Evolutionary conservation across 2,329 filamentous ascomycete species (phyloP).

Genomic region (Trichophyton benhamiae): DNA sequence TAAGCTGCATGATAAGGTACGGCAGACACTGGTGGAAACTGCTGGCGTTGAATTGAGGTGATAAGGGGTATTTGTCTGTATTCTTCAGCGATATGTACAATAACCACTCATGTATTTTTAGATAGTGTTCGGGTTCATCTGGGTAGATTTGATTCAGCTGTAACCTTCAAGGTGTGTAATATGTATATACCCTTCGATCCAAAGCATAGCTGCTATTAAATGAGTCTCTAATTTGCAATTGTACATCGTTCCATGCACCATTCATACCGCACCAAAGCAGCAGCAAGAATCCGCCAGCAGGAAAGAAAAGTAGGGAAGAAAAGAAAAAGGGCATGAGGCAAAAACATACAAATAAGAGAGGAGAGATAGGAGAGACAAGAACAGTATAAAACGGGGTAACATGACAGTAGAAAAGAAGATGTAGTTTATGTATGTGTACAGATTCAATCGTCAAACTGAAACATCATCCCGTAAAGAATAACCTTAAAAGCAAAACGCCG

Average conservation of each 20-base stretch:
- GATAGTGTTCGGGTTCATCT: neutral
- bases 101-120: neutral
- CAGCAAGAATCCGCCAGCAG: neutral
- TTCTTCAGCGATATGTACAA: neutral
- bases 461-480: slow-evolving; percentile 5
- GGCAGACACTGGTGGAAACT: slow-evolving; percentile 50
- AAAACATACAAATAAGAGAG: slow-evolving; percentile 26
- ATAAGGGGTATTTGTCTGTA: slow-evolving; percentile 6
- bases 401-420: neutral
- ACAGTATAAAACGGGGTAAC: neutral
- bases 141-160: neutral
- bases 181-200: neutral
- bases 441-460: neutral
- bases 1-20: slow-evolving; percentile 57
- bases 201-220: neutral
- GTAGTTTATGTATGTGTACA: slow-evolving; percentile 1
- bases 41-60: slow-evolving; percentile 70
- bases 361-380: slow-evolving; percentile 21
- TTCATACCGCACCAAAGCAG: neutral
- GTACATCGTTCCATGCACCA: neutral
- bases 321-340: neutral
- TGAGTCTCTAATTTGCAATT: neutral
- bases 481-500: slow-evolving; percentile 8
- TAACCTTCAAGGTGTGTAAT: neutral
- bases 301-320: neutral